Percentiles rank a stretch among this genome's conserved stretches.
phyloP scores from a whole-genome alignment of 129 eudicot genomes.

The Erigeron canadensis region DNA sequence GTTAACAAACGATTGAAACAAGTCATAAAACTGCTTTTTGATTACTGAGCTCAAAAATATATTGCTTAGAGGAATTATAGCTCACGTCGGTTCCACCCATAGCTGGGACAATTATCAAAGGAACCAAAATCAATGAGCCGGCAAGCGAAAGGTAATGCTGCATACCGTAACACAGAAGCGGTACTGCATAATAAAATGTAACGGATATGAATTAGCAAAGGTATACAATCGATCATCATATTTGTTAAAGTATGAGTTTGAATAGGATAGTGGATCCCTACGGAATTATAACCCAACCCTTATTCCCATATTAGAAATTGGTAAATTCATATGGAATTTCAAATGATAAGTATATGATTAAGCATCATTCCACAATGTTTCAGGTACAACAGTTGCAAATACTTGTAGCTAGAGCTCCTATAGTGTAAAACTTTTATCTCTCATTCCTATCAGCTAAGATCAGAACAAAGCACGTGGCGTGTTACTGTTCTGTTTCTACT shows the following conservation, averaged over 20 bases:
- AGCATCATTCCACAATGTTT: no score
- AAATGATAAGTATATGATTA: no score
- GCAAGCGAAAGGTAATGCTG: constrained; percentile 88
- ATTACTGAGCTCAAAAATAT: neutral
- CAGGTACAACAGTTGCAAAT: no score
- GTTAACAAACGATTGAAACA: constrained; percentile 21
- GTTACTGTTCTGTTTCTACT: no score
- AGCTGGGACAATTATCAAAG: constrained; percentile 73
- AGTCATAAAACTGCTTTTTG: constrained; percentile 8
- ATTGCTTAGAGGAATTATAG: constrained; percentile 7
- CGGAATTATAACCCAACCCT: no score
- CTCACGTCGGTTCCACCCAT: constrained; percentile 99
- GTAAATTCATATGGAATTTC: no score
- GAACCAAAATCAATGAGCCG: constrained; percentile 81
- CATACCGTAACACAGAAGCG: constrained; percentile 63
- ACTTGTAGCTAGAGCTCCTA: no score
- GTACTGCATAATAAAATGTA: constrained; percentile 49
- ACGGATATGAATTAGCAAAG: neutral
- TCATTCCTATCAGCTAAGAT: no score
- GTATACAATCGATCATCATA: neutral
- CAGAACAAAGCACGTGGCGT: no score
- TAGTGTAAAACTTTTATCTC: no score
- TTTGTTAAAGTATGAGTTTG: neutral
- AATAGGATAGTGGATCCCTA: neutral
- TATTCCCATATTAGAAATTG: no score